Conservation (phyloP, 805 yeast genomes). For the Kodamaea sagamina region DNA sequence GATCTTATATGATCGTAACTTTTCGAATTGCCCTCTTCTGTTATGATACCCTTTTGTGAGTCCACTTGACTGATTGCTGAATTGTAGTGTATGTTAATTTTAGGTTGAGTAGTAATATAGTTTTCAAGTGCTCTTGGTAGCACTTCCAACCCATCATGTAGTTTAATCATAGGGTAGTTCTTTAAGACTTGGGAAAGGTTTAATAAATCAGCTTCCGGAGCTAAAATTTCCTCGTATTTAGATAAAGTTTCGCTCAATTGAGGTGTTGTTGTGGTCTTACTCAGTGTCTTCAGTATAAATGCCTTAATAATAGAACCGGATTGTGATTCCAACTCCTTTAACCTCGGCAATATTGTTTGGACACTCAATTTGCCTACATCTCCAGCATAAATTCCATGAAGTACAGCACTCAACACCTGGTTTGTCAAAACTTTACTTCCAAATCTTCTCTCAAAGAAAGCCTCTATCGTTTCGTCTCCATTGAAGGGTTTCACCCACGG, state of each 20-base stretch:
- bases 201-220: conserved; percentile 41
- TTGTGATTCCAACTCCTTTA: conserved; percentile 58
- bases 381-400: conserved; percentile 86
- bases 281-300: conserved; percentile 34
- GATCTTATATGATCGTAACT: conserved; percentile 59
- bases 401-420: conserved; percentile 74
- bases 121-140: conserved; percentile 48
- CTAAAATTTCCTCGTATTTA: conserved; percentile 41
- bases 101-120: conserved; percentile 37
- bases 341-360: conserved; percentile 53
- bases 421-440: conserved; percentile 51
- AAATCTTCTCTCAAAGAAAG: conserved; percentile 69
- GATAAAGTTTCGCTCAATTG: conserved; percentile 22
- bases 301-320: conserved; percentile 60
- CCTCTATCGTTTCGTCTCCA: conserved; percentile 70
- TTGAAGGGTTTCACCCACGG: conserved; percentile 40
- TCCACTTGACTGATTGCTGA: conserved; percentile 25
- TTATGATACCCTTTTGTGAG: conserved; percentile 17
- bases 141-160: conserved; percentile 57
- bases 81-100: conserved; percentile 42
- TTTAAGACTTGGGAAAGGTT: conserved; percentile 41
- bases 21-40: neutral
- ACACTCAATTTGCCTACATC: conserved; percentile 70
- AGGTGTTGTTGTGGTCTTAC: conserved; percentile 1
- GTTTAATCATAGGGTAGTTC: conserved; percentile 61